A percentile compares a stretch with the other conserved stretches of the same genome.
phyloP scores from a whole-genome alignment of 2,329 filamentous ascomycete species.

The Hypocreales sp. region DNA sequence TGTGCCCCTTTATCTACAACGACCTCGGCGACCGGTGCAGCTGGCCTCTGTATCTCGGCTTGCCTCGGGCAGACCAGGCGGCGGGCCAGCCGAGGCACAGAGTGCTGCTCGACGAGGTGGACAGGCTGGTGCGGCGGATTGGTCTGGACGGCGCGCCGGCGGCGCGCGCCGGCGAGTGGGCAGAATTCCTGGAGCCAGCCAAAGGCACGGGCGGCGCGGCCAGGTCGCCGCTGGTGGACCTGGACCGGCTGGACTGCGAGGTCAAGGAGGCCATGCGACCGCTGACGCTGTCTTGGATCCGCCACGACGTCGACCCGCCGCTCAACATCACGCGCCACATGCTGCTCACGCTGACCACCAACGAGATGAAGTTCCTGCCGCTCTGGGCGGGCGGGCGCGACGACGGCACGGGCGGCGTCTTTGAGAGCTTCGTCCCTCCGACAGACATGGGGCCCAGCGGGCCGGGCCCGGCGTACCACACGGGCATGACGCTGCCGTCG shows the following conservation, averaged over 20 bases:
- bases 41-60: neutral
- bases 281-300: slow-evolving; percentile 10
- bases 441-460: slow-evolving; percentile 28
- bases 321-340: slow-evolving; percentile 25
- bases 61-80: too few relatives aligned
- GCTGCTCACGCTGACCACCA: slow-evolving; percentile 34
- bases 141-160: too few relatives aligned
- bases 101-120: neutral
- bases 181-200: neutral
- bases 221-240: slow-evolving; percentile 6
- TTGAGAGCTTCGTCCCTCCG: slow-evolving; percentile 23
- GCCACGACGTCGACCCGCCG: slow-evolving; percentile 15
- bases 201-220: neutral
- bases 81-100: neutral
- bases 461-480: slow-evolving; percentile 31
- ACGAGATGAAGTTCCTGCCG: slow-evolving; percentile 47
- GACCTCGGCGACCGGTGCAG: slow-evolving; percentile 5
- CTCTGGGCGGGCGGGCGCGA: slow-evolving; percentile 46
- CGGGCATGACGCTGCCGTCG: slow-evolving; percentile 22
- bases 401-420: slow-evolving; percentile 35
- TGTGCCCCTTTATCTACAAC: slow-evolving; percentile 19
- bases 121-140: neutral
- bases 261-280: slow-evolving; percentile 9
- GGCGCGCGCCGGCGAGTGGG: neutral
- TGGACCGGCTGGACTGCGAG: slow-evolving; percentile 8